Evolutionary conservation across 106 monocot genomes (phyloP), one percentile per base, ranked within the genome.

Genomic region (Dendrobium officinale): DNA sequence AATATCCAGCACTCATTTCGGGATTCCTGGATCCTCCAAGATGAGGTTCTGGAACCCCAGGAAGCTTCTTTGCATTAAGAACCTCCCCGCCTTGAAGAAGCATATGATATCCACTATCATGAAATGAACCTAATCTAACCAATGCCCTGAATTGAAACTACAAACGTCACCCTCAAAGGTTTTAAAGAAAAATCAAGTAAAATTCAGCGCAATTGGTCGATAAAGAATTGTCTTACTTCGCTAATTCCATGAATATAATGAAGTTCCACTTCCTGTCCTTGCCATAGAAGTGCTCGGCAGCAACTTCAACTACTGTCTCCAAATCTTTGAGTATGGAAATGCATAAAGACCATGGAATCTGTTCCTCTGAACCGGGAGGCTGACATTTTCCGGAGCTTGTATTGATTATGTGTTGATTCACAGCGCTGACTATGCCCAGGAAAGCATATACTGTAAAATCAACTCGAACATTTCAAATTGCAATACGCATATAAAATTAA

Each of bases 231-330:
- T 67, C 86, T 86, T 90, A 97, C 96, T 97, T 97, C 27, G 88
- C 67, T 10, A 78, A 86, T 78, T 97, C 97, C 15, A 83, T 84
- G 70, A 80, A 59, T 20, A 87, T 88, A 67, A 97, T 85, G 67
- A 92, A 94, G 83, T 87, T 86, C 94, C 97, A 97, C 82, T 97
- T 97, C n/a, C 89, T 81, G n/a, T 88, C 87, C 40, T 90, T 90
- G 1, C 97, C 97, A 77, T 79, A 86, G 64, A 88, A 94, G 73
- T 94, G 90, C 43, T 94, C 86, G 9, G 92, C 87, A 16, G 91
- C 89, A 17, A 97, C 97, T 82, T 97, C 94, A 27, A 94, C 94
- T 6, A 94, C 90, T 7, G 97, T 88, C 80, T 97, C 92, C 26
- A 83, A 83, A 86, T 97, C 92, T 68, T 97, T 97, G 61, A 97